Percentiles rank a stretch among this genome's conserved stretches.
Conservation (phyloP, 495 filamentous ascomycete species). For the Penicillium lagena region DNA sequence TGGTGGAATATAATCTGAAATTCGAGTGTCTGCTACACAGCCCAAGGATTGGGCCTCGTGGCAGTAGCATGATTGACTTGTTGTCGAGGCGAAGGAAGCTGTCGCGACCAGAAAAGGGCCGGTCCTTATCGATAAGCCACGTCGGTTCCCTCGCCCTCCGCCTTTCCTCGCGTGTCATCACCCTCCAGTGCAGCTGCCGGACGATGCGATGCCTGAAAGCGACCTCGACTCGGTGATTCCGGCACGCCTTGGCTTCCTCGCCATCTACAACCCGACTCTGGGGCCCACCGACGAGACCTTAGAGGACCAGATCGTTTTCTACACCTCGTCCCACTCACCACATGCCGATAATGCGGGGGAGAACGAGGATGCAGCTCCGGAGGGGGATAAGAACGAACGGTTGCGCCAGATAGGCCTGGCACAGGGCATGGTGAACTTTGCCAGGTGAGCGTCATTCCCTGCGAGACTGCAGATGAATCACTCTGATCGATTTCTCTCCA, state of each 20-base stretch:
- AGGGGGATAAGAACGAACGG: conserved; percentile 69
- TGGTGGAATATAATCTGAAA: conserved; percentile 23
- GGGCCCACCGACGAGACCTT: conserved; percentile 82
- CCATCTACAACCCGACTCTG: conserved; percentile 92
- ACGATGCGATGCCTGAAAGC: conserved; percentile 36
- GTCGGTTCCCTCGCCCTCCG: conserved; percentile 29
- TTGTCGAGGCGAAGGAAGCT: not conserved
- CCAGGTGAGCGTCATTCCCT: conserved; percentile 44
- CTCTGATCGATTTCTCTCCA: conserved; percentile 19
- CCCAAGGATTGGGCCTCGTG: conserved; percentile 16
- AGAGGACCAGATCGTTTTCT: conserved; percentile 87
- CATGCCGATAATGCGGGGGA: conserved; percentile 31
- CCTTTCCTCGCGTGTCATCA: not conserved
- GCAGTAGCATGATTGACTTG: conserved; percentile 17
- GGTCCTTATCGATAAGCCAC: conserved; percentile 29
- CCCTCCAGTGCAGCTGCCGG: not conserved
- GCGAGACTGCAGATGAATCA: conserved; percentile 2
- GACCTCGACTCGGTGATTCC: conserved; percentile 50
- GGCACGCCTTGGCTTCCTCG: conserved; percentile 79
- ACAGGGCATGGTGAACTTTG: conserved; percentile 95
- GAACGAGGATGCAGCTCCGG: conserved; percentile 52
- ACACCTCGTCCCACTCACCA: conserved; percentile 47
- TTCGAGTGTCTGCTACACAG: conserved; percentile 6
- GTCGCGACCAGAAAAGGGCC: conserved; percentile 4
- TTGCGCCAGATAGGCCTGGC: conserved; percentile 93